Evolutionary conservation across 139 green algal species (phyloP), one percentile per base, ranked within the genome.

Genomic region (Parachlorella kessleri): DNA sequence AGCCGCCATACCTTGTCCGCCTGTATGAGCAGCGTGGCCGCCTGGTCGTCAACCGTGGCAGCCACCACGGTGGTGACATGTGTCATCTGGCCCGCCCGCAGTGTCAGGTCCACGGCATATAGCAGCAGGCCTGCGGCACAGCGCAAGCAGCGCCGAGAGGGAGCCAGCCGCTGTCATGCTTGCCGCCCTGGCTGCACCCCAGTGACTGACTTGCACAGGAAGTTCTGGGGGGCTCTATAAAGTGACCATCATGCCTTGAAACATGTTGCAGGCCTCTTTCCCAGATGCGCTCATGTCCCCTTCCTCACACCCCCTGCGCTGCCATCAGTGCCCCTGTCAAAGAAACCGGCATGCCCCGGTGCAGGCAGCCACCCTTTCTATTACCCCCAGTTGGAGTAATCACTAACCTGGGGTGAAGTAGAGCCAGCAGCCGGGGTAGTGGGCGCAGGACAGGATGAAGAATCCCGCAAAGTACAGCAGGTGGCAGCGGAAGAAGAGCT

Each of bases 381-480:
- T n/a, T n/a, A n/a, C n/a, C n/a, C n/a, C n/a, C n/a, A n/a, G n/a
- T n/a, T n/a, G n/a, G n/a, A n/a, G n/a, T n/a, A n/a, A n/a, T 1
- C 1, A 3, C 74, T 65, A 59, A 77, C 76, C 67, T 35, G 76
- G 76, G 2, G 48, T n/a, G 40, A 42, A 64, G 8, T 65, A 76
- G 67, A 33, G 37, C 67, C 69, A 81, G 37, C 40, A 42, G n/a
- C 26, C 33, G 3, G 67, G n/a, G 76, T 81, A 81, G 53, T 81
- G 76, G 14, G 53, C 10, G 30, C 42, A 48, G 26, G 76, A 36
- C 38, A 81, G 55, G 8, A 81, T 28, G 28, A 70, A 39, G 53
- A 77, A 81, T 10, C 67, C 76, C 28, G 77, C 54, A 67, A 81
- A 81, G 32, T 67, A 66, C 3, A 70, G 4, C 18, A 81, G 64